Evolutionary conservation across 1,139 yeast genomes (phyloP).

Genomic region (Candida pseudoviswanathii): DNA sequence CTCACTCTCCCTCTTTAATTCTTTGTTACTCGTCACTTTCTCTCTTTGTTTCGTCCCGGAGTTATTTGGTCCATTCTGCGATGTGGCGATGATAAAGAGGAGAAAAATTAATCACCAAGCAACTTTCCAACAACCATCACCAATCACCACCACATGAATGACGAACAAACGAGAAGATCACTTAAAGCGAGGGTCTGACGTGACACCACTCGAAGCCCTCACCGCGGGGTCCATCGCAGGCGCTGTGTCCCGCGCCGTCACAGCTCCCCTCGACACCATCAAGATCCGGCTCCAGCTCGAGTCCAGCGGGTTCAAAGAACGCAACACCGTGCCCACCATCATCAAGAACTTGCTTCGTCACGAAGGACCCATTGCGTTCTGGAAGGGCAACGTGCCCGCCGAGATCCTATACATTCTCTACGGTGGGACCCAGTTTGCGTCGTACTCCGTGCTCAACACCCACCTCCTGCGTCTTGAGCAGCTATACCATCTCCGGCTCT

Average conservation of each 20-base stretch:
- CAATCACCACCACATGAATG: constrained; percentile 12
- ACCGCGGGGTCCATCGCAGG: constrained; percentile 79
- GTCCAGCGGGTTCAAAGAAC: constrained; percentile 14
- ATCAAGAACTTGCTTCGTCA: constrained; percentile 27
- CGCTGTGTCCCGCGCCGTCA: constrained; percentile 63
- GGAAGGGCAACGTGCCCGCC: constrained; percentile 97
- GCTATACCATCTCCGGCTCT: constrained; percentile 24
- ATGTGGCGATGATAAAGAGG: neutral
- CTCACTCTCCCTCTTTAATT: too few relatives aligned
- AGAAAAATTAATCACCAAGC: neutral
- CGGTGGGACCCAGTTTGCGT: constrained; percentile 82
- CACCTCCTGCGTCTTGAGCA: constrained; percentile 35
- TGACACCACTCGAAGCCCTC: constrained; percentile 45
- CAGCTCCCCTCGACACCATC: constrained; percentile 89
- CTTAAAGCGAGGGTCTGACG: constrained; percentile 52
- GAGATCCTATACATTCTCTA: constrained; percentile 80
- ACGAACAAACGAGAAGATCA: constrained; percentile 43
- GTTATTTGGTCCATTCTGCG: too few relatives aligned
- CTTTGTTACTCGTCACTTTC: too few relatives aligned
- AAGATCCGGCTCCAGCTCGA: constrained; percentile 81
- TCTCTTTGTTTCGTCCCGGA: too few relatives aligned
- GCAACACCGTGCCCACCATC: constrained; percentile 20
- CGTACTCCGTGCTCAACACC: constrained; percentile 60
- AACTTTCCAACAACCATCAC: neutral
- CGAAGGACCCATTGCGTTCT: constrained; percentile 56